Evolutionary conservation across 441 rosid species (phyloP).

Genomic region (Adansonia madagascariensis): DNA sequence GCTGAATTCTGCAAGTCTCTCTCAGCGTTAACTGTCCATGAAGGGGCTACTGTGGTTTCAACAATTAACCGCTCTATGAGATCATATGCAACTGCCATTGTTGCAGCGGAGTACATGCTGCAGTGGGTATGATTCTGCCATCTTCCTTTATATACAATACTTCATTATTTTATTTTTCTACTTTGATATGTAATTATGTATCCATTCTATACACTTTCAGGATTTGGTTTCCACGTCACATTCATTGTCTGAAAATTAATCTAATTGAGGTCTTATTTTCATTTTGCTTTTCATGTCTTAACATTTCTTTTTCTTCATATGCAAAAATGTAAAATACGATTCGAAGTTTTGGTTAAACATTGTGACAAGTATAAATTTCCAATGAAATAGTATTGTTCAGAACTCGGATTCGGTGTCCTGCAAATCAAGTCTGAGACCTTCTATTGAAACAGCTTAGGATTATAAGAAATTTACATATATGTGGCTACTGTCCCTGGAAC

Average conservation of each 20-base stretch:
- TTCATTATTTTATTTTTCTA: neutral
- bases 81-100: conserved; percentile 80
- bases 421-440: neutral
- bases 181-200: neutral
- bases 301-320: neutral
- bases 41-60: conserved; percentile 79
- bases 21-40: conserved; percentile 61
- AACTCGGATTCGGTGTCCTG: neutral
- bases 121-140: conserved; percentile 65
- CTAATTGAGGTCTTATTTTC: neutral
- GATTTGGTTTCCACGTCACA: conserved; percentile 13
- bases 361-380: neutral
- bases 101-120: conserved; percentile 88
- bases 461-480: neutral
- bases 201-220: neutral
- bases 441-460: neutral
- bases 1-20: conserved; percentile 89
- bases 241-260: neutral
- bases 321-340: neutral
- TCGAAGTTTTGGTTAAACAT: neutral
- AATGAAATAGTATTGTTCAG: neutral
- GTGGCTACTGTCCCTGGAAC: neutral
- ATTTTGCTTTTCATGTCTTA: neutral
- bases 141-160: neutral
- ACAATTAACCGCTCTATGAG: conserved; percentile 87